Evolutionary conservation across 495 filamentous ascomycete genomes (phyloP).

Genomic region (Penicillium canariense): DNA sequence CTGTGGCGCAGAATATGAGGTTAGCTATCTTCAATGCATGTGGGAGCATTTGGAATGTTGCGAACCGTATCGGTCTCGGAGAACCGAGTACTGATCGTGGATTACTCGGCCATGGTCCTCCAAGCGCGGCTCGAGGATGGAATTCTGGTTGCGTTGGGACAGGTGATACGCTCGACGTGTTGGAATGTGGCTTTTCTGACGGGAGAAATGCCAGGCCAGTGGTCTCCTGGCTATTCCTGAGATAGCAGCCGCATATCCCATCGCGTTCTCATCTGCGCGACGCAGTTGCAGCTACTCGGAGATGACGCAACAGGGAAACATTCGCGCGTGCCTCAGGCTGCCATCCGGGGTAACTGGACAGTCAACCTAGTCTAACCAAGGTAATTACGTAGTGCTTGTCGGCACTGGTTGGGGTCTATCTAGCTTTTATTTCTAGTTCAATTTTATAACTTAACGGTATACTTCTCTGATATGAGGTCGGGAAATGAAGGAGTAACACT

Average conservation of each 20-base stretch:
- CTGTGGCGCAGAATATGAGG: constrained; percentile 25
- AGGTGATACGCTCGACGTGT: constrained; percentile 7
- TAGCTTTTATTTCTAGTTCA: too few relatives aligned
- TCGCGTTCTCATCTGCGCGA: constrained; percentile 11
- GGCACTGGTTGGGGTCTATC: too few relatives aligned
- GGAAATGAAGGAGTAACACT: too few relatives aligned
- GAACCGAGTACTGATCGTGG: constrained; percentile 69
- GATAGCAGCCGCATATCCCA: constrained; percentile 20
- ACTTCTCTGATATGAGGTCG: too few relatives aligned
- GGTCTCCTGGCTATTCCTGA: neutral
- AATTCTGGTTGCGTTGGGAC: constrained; percentile 2
- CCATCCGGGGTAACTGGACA: constrained; percentile 6
- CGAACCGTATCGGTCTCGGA: constrained; percentile 70
- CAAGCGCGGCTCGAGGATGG: constrained; percentile 55
- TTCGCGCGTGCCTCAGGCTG: constrained; percentile 13
- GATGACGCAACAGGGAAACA: constrained; percentile 25
- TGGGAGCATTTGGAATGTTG: neutral
- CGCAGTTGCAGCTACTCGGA: constrained; percentile 11
- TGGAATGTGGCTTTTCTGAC: neutral
- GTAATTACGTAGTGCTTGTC: too few relatives aligned
- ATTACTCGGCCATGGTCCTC: constrained; percentile 65
- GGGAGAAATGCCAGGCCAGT: neutral
- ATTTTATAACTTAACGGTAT: too few relatives aligned
- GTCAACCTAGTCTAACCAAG: too few relatives aligned
- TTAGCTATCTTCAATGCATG: neutral